These are phyloP conservation scores for Grosmannia clavigera DNA, from an alignment of 2,329 filamentous ascomycete genomes.

Conservation along the genomic window DNA sequence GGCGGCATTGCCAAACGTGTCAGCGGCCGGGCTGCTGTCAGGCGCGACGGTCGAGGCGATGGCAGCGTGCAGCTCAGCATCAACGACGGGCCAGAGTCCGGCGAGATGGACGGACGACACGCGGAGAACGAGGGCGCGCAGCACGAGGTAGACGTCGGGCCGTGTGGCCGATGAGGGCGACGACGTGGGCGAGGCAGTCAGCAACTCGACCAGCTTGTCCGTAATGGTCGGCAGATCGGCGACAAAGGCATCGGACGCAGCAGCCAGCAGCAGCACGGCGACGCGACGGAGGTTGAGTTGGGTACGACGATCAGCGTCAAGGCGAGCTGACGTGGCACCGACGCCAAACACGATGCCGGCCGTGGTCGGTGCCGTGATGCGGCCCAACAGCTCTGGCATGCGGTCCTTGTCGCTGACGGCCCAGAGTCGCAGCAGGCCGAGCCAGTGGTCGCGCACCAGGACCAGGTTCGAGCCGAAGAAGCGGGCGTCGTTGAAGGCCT, in stretches of 20 bases:
- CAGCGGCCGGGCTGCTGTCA: constrained; percentile 48
- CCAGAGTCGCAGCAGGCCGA: constrained; percentile 77
- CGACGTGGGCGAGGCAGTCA: constrained; percentile 71
- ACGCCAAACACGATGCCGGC: constrained; percentile 98
- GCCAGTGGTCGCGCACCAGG: constrained; percentile 63
- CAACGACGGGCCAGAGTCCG: constrained; percentile 81
- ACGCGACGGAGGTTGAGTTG: constrained; percentile 81
- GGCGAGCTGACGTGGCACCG: constrained; percentile 78
- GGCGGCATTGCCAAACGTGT: constrained; percentile 64
- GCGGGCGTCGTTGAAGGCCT: constrained; percentile 80
- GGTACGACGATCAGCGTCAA: constrained; percentile 90
- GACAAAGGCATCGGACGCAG: constrained; percentile 67
- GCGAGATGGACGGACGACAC: constrained; percentile 70
- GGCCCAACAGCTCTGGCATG: constrained; percentile 65
- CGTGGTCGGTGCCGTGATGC: constrained; percentile 73
- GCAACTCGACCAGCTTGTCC: constrained; percentile 76
- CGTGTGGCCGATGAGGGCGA: constrained; percentile 85
- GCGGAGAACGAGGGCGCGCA: constrained; percentile 69
- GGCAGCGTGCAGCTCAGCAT: constrained; percentile 69
- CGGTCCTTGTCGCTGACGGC: constrained; percentile 76
- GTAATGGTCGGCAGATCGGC: constrained; percentile 60
- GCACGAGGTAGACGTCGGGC: constrained; percentile 79
- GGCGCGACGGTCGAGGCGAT: constrained; percentile 62
- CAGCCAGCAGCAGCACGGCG: constrained; percentile 65
- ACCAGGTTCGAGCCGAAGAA: constrained; percentile 64